phyloP scores from a whole-genome alignment of 164 flowering plant species.

The Euptelea pleiosperma region DNA sequence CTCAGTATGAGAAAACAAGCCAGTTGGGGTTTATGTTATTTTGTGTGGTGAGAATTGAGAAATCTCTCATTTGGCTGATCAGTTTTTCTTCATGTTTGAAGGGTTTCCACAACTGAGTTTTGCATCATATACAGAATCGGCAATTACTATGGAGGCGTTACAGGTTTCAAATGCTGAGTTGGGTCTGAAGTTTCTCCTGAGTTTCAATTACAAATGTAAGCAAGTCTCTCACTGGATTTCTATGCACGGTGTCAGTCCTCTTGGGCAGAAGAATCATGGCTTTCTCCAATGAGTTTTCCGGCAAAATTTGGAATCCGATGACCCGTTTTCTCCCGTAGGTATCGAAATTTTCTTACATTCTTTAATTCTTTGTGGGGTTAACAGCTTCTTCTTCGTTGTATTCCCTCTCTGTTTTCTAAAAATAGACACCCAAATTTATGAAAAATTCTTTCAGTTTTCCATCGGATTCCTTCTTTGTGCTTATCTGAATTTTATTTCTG shows the following conservation, averaged over 20 bases:
- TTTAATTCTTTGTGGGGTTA: constrained; percentile 55
- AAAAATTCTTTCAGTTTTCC: constrained; percentile 17
- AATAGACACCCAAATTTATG: constrained; percentile 24
- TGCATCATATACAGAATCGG: constrained; percentile 20
- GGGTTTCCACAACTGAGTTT: constrained; percentile 22
- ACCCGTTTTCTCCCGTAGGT: constrained; percentile 31
- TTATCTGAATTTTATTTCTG: constrained; percentile 7
- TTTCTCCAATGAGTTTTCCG: constrained; percentile 34
- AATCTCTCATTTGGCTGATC: constrained; percentile 4
- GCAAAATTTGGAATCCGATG: constrained; percentile 61
- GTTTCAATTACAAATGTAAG: constrained; percentile 27
- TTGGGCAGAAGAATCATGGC: constrained; percentile 22
- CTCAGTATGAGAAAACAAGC: constrained; percentile 17
- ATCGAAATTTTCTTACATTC: constrained; percentile 32
- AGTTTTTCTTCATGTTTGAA: constrained; percentile 12
- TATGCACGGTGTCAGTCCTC: constrained; percentile 15
- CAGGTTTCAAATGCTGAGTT: constrained; percentile 28
- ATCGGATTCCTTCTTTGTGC: constrained; percentile 46
- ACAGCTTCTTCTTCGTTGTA: constrained; percentile 18
- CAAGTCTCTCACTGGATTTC: constrained; percentile 20
- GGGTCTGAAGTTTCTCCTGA: constrained; percentile 23
- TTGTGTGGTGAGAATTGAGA: not conserved
- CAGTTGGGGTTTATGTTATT: constrained; percentile 11
- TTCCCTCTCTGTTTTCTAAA: constrained; percentile 11
- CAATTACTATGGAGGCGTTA: constrained; percentile 30